A percentile compares a stretch with the other conserved stretches of the same genome.
Conservation (phyloP, 257 asterid species). For the Solanum medicagineum region DNA sequence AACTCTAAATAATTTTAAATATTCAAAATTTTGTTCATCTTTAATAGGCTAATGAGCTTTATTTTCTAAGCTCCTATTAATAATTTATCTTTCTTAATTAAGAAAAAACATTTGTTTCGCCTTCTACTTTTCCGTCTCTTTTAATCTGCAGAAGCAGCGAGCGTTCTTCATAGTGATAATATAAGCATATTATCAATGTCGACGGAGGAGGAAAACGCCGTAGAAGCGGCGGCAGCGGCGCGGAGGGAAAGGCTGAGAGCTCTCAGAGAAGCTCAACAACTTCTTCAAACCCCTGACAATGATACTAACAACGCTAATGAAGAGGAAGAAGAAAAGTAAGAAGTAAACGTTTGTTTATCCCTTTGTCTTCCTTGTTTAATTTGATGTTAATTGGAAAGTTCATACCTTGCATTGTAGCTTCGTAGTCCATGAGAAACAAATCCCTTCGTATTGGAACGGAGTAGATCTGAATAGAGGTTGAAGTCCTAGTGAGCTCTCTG, state of each 20-base stretch:
- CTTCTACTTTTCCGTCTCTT: not conserved
- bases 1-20: no score
- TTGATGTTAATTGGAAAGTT: not conserved
- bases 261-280: constrained; percentile 78
- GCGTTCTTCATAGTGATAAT: not conserved
- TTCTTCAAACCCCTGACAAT: constrained; percentile 69
- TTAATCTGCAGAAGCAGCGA: not conserved
- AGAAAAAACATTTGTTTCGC: no score
- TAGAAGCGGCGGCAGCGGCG: constrained; percentile 61
- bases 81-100: no score
- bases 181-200: constrained; percentile 1
- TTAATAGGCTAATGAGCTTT: no score
- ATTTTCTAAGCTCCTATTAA: no score
- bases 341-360: not conserved
- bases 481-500: not conserved
- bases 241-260: constrained; percentile 80
- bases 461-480: not conserved
- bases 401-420: not conserved
- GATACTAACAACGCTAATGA: not conserved
- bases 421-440: not conserved
- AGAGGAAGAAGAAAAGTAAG: constrained; percentile 10
- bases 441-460: not conserved
- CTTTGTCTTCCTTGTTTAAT: not conserved
- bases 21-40: no score
- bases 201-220: constrained; percentile 47